Percentiles rank a stretch among this genome's conserved stretches.
phyloP scores from a whole-genome alignment of 2,329 filamentous ascomycete species.

The Madurella mycetomatis region DNA sequence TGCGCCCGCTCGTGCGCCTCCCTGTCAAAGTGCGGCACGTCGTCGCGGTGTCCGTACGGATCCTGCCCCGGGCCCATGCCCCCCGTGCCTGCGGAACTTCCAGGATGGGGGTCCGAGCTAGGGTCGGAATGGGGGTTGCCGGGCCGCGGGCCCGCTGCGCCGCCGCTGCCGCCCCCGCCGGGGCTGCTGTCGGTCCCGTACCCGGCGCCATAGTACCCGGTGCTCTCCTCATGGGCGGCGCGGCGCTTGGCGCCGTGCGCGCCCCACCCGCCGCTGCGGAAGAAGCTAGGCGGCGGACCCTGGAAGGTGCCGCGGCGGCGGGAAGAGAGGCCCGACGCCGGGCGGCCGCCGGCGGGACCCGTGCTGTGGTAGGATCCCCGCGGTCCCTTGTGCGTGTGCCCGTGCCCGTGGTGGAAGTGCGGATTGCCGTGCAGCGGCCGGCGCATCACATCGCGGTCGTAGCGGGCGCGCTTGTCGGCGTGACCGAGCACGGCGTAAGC shows the following conservation, averaged over 20 bases:
- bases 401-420: slow-evolving; percentile 31
- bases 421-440: slow-evolving; percentile 23
- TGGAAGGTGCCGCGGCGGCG: slow-evolving; percentile 70
- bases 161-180: too few relatives aligned
- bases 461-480: slow-evolving; percentile 67
- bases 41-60: slow-evolving; percentile 38
- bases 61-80: slow-evolving; percentile 60
- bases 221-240: slow-evolving; percentile 46
- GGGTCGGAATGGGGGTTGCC: background rate
- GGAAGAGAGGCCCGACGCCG: slow-evolving; percentile 77
- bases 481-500: slow-evolving; percentile 76
- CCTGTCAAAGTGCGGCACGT: slow-evolving; percentile 75
- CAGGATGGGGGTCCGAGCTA: background rate
- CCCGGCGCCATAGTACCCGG: slow-evolving; percentile 19
- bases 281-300: slow-evolving; percentile 88
- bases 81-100: slow-evolving; percentile 32
- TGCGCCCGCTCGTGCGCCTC: slow-evolving; percentile 64
- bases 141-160: background rate
- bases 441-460: slow-evolving; percentile 67
- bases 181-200: background rate
- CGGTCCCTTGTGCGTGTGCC: slow-evolving; percentile 6
- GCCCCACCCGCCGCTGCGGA: slow-evolving; percentile 75
- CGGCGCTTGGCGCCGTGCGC: slow-evolving; percentile 55
- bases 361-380: slow-evolving; percentile 52
- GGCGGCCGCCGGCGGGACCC: slow-evolving; percentile 66